Evolutionary conservation across 176 grass and related monocot species (phyloP).

Genomic region (Aegilops speltoides): DNA sequence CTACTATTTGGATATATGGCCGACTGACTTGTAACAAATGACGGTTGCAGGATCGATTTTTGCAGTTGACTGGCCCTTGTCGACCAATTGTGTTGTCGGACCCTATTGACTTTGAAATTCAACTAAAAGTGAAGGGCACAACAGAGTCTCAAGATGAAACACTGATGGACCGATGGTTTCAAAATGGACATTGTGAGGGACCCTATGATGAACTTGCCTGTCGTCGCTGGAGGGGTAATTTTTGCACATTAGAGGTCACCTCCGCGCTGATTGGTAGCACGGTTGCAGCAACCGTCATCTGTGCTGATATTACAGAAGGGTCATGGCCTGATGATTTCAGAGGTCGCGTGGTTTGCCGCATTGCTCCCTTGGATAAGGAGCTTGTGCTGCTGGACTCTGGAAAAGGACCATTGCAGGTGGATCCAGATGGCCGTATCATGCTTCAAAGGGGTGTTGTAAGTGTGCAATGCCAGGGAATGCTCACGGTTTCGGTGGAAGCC

Average conservation of each 20-base stretch:
- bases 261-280: not conserved
- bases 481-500: not conserved
- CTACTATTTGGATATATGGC: not conserved
- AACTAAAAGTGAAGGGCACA: not conserved
- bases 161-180: not conserved
- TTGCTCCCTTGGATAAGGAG: not conserved
- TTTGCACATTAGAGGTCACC: not conserved
- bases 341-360: not conserved
- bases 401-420: not conserved
- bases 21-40: not conserved
- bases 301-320: not conserved
- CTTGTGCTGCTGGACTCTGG: not conserved
- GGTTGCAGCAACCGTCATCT: not conserved
- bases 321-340: not conserved
- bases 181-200: not conserved
- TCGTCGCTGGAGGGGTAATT: not conserved
- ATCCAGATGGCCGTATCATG: not conserved
- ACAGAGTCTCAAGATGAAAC: not conserved
- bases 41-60: not conserved
- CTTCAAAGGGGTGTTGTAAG: not conserved
- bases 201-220: not conserved
- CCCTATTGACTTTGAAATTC: not conserved
- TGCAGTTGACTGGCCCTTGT: not conserved
- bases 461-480: not conserved
- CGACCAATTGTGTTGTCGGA: not conserved